phyloP scores from a whole-genome alignment of 2,329 filamentous ascomycete species.

The Curvularia sp. region DNA sequence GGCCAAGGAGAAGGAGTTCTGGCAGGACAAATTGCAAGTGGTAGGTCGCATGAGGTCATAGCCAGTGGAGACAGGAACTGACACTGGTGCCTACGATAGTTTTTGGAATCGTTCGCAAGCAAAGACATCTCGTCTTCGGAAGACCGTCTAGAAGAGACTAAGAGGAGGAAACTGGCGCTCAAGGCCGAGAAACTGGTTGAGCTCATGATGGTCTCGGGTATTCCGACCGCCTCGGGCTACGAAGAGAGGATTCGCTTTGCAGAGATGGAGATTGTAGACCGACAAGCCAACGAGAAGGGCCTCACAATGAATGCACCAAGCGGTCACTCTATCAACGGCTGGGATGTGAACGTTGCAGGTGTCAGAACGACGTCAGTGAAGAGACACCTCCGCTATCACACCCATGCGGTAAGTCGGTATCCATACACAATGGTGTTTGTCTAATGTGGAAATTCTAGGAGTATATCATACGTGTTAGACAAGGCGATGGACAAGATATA shows the following conservation, averaged over 20 bases:
- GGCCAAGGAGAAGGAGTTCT: slow-evolving; percentile 98
- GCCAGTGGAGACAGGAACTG: slow-evolving; percentile 20
- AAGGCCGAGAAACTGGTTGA: slow-evolving; percentile 97
- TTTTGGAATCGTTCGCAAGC: slow-evolving; percentile 94
- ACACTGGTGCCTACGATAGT: slow-evolving; percentile 60
- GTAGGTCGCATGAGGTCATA: slow-evolving; percentile 61
- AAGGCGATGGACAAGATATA: slow-evolving; percentile 74
- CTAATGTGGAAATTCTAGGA: slow-evolving; percentile 61
- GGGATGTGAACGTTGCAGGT: slow-evolving; percentile 94
- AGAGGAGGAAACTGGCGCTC: slow-evolving; percentile 85
- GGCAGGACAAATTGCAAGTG: slow-evolving; percentile 96
- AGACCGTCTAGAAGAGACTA: slow-evolving; percentile 94
- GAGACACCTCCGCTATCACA: slow-evolving; percentile 86
- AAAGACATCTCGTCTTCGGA: slow-evolving; percentile 98
- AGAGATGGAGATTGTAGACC: slow-evolving; percentile 95
- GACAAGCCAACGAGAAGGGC: slow-evolving; percentile 89
- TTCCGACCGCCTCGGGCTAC: slow-evolving; percentile 94
- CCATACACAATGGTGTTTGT: neutral
- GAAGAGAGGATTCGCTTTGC: slow-evolving; percentile 97
- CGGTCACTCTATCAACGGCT: slow-evolving; percentile 90
- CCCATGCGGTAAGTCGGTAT: slow-evolving; percentile 74
- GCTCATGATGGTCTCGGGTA: slow-evolving; percentile 98
- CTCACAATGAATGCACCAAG: slow-evolving; percentile 86
- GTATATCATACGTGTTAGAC: slow-evolving; percentile 87
- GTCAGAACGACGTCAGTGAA: slow-evolving; percentile 82